Base-by-base conservation (phyloP, 306 rosid species). In the Cotoneaster glaucophyllus region DNA sequence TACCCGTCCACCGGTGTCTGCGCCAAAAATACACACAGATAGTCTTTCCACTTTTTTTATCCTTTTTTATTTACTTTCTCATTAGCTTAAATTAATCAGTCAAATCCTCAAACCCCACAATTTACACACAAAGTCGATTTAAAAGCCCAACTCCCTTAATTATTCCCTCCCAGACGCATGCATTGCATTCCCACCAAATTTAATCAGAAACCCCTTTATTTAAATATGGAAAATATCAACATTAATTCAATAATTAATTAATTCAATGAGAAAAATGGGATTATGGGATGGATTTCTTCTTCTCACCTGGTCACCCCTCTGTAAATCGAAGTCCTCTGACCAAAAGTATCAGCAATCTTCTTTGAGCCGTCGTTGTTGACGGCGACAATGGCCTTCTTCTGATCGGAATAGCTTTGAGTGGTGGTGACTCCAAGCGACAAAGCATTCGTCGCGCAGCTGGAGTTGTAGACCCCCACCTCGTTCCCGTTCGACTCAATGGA, bases 1-100 rank as follows among this genome's bases (percentile, higher is more conserved):
- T 88, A 69, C 99, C 99, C 75, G 99, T 96, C 99, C 99, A 96
- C 74, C 99, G 81, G 79, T 95, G 98, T 56, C 98, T 95, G 84
- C 74, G 74, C 53, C 71, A 37, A 31, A 9, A 37, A 72, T 54
- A 18, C 39, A 66, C 28, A 34, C 15, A 3, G 70, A 57, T 2
- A 50, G 3, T 17, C 54, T 15, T 34, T 26, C 8, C 21, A 11
- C 28, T 10, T 1, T n/a, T n/a, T 32, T 11, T 2, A 57, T 57
- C 62, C 10, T n/a, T 5, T 4, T 50, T 17, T 50, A 50, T 50
- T 17, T 48, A 64, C 44, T 29, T 22, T 29, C 15, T 64, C 13
- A 9, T 8, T 11, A 8, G 21, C 41, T 29, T 64, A 31, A 29
- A 64, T 4, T 64, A 64, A 3, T 31, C 44, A 64, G 68, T 64